Conservation (phyloP, 176 grass and related monocot species). For the Secale cereale region DNA sequence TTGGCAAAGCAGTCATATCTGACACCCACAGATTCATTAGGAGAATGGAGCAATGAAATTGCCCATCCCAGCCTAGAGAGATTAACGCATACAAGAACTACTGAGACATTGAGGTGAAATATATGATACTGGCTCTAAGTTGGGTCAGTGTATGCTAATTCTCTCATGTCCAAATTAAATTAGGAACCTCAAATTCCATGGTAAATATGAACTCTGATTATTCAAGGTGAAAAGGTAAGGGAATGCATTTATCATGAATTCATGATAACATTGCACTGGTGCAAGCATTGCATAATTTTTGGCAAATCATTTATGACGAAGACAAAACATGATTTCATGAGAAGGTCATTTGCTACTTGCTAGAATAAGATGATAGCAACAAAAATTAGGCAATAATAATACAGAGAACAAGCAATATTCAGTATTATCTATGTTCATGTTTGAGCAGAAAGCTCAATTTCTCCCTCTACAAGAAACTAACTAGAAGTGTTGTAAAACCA, state of each 20-base stretch:
- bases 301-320: background rate
- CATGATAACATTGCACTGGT: background rate
- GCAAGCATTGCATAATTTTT: background rate
- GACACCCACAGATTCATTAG: background rate
- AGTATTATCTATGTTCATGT: conserved; percentile 4
- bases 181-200: background rate
- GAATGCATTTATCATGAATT: background rate
- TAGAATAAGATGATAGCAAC: background rate
- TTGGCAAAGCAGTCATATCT: background rate
- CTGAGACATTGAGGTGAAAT: background rate
- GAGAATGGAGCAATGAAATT: background rate
- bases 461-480: conserved; percentile 8
- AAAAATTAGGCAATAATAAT: background rate
- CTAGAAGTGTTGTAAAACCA: background rate
- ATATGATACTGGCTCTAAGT: background rate
- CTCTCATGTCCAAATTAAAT: background rate
- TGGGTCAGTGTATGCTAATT: background rate
- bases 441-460: background rate
- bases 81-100: background rate
- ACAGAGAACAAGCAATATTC: background rate
- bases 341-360: background rate
- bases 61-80: background rate
- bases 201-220: background rate
- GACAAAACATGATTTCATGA: conserved; percentile 9
- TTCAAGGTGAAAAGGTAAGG: background rate